A percentile compares a stretch with the other conserved stretches of the same genome.
These are phyloP conservation scores for Fusarium hainanense DNA, from an alignment of 2,329 filamentous ascomycete genomes.

Conservation along the genomic window DNA sequence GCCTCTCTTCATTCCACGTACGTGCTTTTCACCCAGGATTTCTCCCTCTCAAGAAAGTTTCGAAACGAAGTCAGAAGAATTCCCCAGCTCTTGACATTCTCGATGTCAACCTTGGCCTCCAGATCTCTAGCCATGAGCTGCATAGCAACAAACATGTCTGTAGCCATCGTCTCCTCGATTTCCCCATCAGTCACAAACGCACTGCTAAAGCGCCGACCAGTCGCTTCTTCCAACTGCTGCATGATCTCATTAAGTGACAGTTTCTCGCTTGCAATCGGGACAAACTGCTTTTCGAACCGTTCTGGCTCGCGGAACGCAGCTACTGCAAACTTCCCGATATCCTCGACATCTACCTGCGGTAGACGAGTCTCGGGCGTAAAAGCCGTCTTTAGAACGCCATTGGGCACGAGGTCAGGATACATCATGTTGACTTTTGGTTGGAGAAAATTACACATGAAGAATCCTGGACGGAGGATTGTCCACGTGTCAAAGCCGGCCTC, in stretches of 20 bases:
- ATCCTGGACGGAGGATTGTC: slow-evolving; percentile 9
- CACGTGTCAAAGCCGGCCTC: not conserved
- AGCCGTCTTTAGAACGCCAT: not conserved
- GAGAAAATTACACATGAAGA: slow-evolving; percentile 21
- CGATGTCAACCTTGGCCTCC: not conserved
- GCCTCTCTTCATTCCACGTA: not conserved
- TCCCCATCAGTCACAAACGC: not conserved
- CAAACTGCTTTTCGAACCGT: not conserved
- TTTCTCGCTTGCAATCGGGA: slow-evolving; percentile 8
- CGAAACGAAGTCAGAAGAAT: not conserved
- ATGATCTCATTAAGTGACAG: not conserved
- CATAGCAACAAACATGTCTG: not conserved
- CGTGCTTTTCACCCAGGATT: not conserved
- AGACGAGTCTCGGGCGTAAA: not conserved
- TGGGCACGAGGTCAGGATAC: not conserved
- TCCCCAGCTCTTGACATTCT: not conserved
- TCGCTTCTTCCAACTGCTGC: not conserved
- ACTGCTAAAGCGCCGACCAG: not conserved
- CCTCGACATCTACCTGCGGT: slow-evolving; percentile 10
- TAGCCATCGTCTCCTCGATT: not conserved
- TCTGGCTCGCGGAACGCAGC: slow-evolving; percentile 1
- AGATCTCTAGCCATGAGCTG: slow-evolving; percentile 3
- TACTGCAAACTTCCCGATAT: slow-evolving; percentile 9
- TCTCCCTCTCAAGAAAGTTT: slow-evolving; percentile 1
- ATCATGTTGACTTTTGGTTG: slow-evolving; percentile 11